Evolutionary conservation across 1,284 basidiomycete species (phyloP).

Genomic region (Ustilago xerochloae): DNA sequence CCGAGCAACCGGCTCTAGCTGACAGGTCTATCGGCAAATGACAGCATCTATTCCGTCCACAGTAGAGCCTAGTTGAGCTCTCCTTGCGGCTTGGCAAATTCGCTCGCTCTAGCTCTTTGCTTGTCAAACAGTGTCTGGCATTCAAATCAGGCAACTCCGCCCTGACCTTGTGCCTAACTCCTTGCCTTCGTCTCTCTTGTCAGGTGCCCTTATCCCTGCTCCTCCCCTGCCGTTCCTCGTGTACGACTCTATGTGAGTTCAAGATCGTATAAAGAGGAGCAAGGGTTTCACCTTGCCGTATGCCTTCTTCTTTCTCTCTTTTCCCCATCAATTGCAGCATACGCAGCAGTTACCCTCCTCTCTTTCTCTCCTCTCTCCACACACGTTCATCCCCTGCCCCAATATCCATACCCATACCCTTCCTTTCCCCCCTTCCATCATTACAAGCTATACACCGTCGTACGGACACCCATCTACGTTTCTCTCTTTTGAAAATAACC

Average conservation of each 20-base stretch:
- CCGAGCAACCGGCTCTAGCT: constrained; percentile 1
- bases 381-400: constrained; percentile 2
- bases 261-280: constrained; percentile 25
- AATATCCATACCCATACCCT: constrained; percentile 2
- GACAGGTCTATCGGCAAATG: constrained; percentile 16
- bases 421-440: neutral
- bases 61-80: constrained; percentile 6
- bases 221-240: neutral
- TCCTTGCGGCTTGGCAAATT: neutral
- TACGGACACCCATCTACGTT: neutral
- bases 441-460: constrained; percentile 3
- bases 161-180: neutral
- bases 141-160: constrained; percentile 21
- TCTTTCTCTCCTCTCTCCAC: constrained; percentile 10
- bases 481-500: neutral
- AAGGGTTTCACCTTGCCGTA: constrained; percentile 12
- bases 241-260: neutral
- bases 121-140: constrained; percentile 10
- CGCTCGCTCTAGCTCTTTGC: neutral
- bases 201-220: neutral
- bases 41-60: constrained; percentile 3
- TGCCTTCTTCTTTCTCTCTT: constrained; percentile 14
- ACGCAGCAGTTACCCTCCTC: constrained; percentile 15
- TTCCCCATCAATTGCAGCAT: constrained; percentile 43
- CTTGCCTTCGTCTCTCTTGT: neutral